phyloP scores from a whole-genome alignment of 495 filamentous ascomycete genomes.

The Beverwykella pulmonaria region DNA sequence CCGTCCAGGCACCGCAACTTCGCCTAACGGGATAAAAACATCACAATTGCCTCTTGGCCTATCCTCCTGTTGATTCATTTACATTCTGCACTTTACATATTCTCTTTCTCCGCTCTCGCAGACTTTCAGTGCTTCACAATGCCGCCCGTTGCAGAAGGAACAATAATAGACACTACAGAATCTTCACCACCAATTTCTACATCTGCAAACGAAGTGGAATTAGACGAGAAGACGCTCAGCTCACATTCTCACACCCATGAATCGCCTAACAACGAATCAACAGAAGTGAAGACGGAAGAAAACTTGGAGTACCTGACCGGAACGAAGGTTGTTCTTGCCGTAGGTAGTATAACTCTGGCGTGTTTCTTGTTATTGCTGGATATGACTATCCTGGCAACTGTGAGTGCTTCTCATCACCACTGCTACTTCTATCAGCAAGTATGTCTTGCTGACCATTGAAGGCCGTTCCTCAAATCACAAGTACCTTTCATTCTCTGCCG shows the following conservation, averaged over 20 bases:
- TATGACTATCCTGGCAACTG: slow-evolving; percentile 55
- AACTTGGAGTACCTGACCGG: slow-evolving; percentile 39
- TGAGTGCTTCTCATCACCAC: too few species aligned
- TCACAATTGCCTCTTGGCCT: too few species aligned
- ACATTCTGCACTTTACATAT: too few species aligned
- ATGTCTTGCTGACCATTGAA: too few species aligned
- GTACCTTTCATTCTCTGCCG: slow-evolving; percentile 16
- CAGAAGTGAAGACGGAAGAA: neutral
- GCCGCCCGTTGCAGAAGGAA: too few species aligned
- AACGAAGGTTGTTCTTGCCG: slow-evolving; percentile 38
- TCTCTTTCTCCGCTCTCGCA: too few species aligned
- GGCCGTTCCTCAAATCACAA: slow-evolving; percentile 20
- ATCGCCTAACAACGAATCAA: neutral
- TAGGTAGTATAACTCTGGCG: slow-evolving; percentile 44
- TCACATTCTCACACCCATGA: neutral
- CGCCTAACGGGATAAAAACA: too few species aligned
- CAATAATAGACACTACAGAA: neutral
- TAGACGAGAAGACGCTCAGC: neutral
- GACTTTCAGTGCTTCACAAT: too few species aligned
- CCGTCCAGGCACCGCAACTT: neutral
- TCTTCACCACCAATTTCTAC: neutral
- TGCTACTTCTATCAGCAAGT: too few species aligned
- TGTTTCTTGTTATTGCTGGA: slow-evolving; percentile 57
- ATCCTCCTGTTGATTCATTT: too few species aligned
- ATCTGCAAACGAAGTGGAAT: neutral